These are phyloP conservation scores for Hagleromyces aurorensis DNA, from an alignment of 805 yeast genomes.

Conservation along the genomic window DNA sequence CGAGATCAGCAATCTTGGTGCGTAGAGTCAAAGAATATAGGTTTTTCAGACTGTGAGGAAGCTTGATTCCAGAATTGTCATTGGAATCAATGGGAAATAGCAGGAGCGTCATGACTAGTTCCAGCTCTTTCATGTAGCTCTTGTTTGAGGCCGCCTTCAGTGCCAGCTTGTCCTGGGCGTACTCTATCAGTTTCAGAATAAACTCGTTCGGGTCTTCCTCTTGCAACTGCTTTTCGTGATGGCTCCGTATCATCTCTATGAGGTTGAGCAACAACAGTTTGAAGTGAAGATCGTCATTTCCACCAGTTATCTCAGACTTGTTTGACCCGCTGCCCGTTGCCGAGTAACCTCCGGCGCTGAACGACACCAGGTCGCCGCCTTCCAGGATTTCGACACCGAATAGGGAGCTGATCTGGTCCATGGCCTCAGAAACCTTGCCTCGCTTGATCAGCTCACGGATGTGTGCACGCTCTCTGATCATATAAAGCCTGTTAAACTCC, in stretches of 20 bases:
- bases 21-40: conserved; percentile 56
- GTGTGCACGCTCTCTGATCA: conserved; percentile 20
- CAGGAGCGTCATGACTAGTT: conserved; percentile 74
- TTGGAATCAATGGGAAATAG: conserved; percentile 38
- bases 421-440: conserved; percentile 24
- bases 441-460: conserved; percentile 21
- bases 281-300: conserved; percentile 60
- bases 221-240: conserved; percentile 20
- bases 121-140: conserved; percentile 61
- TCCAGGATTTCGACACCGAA: conserved; percentile 26
- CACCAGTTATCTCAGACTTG: conserved; percentile 12
- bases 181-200: conserved; percentile 44
- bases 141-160: conserved; percentile 51
- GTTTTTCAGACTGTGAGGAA: conserved; percentile 48
- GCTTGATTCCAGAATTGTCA: conserved; percentile 24
- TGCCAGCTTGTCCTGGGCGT: conserved; percentile 56
- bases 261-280: conserved; percentile 62
- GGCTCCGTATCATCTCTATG: conserved; percentile 66
- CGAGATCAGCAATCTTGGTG: conserved; percentile 56
- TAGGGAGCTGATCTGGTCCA: conserved; percentile 24
- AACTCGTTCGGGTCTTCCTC: conserved; percentile 38
- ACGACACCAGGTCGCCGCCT: conserved; percentile 5
- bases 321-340: conserved; percentile 1
- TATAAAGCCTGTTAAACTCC: conserved; percentile 27
- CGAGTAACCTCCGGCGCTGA: conserved; percentile 1